phyloP scores from a whole-genome alignment of 2,329 filamentous ascomycete species.

The Monascus ruber region DNA sequence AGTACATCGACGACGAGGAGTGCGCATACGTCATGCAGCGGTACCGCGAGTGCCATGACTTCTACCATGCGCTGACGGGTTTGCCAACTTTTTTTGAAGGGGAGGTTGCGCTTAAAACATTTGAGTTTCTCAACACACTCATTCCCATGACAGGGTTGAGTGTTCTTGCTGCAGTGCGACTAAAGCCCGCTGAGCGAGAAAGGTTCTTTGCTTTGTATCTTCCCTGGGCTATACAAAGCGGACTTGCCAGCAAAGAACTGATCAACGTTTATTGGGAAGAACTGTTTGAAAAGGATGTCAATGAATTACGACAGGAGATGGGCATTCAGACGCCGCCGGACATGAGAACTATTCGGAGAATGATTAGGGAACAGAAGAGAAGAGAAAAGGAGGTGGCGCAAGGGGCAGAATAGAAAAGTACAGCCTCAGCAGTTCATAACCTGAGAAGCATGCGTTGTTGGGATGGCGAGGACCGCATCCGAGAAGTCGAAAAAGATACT shows the following conservation, averaged over 20 bases:
- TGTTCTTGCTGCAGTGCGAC: slow-evolving; percentile 56
- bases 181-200: slow-evolving; percentile 53
- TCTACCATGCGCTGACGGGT: slow-evolving; percentile 90
- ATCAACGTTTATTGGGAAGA: slow-evolving; percentile 99
- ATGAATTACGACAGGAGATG: slow-evolving; percentile 60
- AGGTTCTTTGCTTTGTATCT: slow-evolving; percentile 57
- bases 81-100: slow-evolving; percentile 88
- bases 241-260: slow-evolving; percentile 61
- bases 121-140: slow-evolving; percentile 90
- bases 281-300: slow-evolving; percentile 71
- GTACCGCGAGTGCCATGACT: slow-evolving; percentile 94
- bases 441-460: too few relatives aligned
- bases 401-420: slow-evolving; percentile 2
- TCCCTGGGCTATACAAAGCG: slow-evolving; percentile 85
- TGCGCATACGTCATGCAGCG: slow-evolving; percentile 98
- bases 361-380: slow-evolving; percentile 57
- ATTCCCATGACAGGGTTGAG: slow-evolving; percentile 91
- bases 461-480: too few relatives aligned
- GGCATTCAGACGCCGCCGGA: slow-evolving; percentile 85
- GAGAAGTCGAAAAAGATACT: too few relatives aligned
- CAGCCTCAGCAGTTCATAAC: too few relatives aligned
- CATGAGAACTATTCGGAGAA: slow-evolving; percentile 63
- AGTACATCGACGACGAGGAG: slow-evolving; percentile 89
- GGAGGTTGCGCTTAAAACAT: slow-evolving; percentile 93
- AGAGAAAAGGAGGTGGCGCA: slow-evolving; percentile 43